Base-by-base conservation (phyloP, 1,139 yeast species). In the Starmera stellimalicola region DNA sequence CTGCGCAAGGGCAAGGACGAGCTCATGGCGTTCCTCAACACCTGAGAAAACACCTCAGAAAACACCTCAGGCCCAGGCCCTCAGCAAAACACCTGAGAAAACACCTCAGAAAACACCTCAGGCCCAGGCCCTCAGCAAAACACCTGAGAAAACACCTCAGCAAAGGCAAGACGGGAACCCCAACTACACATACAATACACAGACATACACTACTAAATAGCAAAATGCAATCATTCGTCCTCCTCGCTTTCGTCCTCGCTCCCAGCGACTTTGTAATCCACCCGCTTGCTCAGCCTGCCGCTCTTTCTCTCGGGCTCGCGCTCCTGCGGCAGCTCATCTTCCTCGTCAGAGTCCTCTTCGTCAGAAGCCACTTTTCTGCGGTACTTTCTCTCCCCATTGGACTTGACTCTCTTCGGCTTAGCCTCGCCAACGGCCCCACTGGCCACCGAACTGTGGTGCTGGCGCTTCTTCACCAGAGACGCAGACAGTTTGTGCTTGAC, bases 1-100 rank as follows among this genome's bases (percentile, higher is more conserved):
- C 67, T 73, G 39, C 39, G 68, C 29, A 87, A 82, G 54, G 95
- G 95, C 1, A 70, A 70, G 44, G 82, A 77, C 5, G 71, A 72
- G 29, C 54, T 88, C 34, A 36, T 84, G 44, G 55, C 70, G 29
- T 83, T 82, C 52, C 62, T 83, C 40, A 62, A 53, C 30, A 18
- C n/a, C n/a, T n/a, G n/a, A n/a, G n/a, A n/a, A n/a, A n/a, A n/a
- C n/a, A n/a, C n/a, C n/a, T n/a, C n/a, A n/a, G n/a, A n/a, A n/a
- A n/a, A n/a, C n/a, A n/a, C n/a, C n/a, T n/a, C n/a, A n/a, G n/a
- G n/a, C n/a, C n/a, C n/a, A n/a, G n/a, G n/a, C n/a, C n/a, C n/a
- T n/a, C n/a, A n/a, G n/a, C n/a, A n/a, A n/a, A n/a, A n/a, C n/a
- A n/a, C n/a, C n/a, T n/a, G n/a, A n/a, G n/a, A n/a, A n/a, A n/a